phyloP scores from a whole-genome alignment of 257 asterid genomes.

The Nicotiana sylvestris region DNA sequence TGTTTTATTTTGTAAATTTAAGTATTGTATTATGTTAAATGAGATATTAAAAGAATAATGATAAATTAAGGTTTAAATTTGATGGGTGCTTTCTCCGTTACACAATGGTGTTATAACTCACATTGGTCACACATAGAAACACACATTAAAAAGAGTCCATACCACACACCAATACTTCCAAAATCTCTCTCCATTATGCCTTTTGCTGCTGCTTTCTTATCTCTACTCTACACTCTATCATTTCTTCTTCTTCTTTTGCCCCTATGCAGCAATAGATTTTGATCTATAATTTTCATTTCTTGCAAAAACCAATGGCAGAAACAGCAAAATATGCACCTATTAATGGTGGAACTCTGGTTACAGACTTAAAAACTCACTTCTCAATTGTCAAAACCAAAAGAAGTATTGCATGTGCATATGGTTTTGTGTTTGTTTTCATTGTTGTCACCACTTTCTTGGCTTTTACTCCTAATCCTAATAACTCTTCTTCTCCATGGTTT shows the following conservation, averaged over 20 bases:
- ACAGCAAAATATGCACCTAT: conserved; percentile 52
- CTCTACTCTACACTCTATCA: background rate
- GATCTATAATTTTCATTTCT: background rate
- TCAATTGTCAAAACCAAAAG: conserved; percentile 36
- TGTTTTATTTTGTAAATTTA: background rate
- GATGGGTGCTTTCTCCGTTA: background rate
- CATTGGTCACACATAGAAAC: too few relatives aligned
- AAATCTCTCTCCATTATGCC: background rate
- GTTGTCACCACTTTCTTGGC: conserved; percentile 69
- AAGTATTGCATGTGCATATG: conserved; percentile 45
- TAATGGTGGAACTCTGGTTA: conserved; percentile 42
- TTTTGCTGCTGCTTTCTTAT: background rate
- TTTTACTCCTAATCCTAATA: conserved; percentile 54
- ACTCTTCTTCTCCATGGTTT: conserved; percentile 63
- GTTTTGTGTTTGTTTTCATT: conserved; percentile 46
- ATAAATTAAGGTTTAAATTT: background rate
- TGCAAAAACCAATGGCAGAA: conserved; percentile 44
- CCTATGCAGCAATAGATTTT: too few relatives aligned
- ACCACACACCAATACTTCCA: background rate
- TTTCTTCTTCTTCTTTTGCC: background rate
- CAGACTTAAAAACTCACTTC: conserved; percentile 56
- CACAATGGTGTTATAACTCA: background rate
- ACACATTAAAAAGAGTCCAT: background rate
- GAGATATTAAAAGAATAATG: background rate
- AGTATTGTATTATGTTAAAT: background rate